Percentiles rank a stretch among this genome's conserved stretches.
These are phyloP conservation scores for Miamiensis avidus DNA, from an alignment of 169 alveolate species.

Conservation along the genomic window DNA sequence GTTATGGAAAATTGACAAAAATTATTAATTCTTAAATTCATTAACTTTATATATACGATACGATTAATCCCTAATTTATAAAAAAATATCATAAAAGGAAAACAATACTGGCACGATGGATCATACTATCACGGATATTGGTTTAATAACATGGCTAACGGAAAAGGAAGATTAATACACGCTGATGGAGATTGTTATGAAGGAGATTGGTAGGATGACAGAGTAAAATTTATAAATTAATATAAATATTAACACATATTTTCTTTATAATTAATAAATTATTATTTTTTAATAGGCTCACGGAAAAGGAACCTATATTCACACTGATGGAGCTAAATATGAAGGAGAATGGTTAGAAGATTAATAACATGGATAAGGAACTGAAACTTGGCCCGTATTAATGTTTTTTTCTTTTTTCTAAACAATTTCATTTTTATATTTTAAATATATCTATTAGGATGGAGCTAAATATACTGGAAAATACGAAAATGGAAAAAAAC, in stretches of 20 bases:
- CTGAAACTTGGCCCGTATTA: not conserved
- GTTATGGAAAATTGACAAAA: too few species aligned
- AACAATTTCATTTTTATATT: too few species aligned
- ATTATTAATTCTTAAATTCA: too few species aligned
- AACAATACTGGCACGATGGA: constrained; percentile 66
- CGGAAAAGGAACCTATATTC: constrained; percentile 21
- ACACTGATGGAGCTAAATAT: constrained; percentile 27
- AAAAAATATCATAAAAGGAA: not conserved
- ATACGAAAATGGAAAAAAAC: constrained; percentile 1
- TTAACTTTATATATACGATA: too few species aligned
- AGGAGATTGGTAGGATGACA: constrained; percentile 60
- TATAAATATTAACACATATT: not conserved
- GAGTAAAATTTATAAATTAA: constrained; percentile 4
- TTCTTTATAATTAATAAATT: too few species aligned
- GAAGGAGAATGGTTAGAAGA: constrained; percentile 37
- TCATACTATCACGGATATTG: constrained; percentile 61
- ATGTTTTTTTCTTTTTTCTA: too few species aligned
- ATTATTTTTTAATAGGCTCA: constrained; percentile 2
- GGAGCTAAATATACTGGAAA: not conserved
- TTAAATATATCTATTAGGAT: not conserved
- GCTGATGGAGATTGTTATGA: constrained; percentile 63
- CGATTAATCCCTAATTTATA: too few species aligned
- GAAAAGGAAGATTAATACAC: constrained; percentile 61
- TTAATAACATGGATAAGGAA: constrained; percentile 21
- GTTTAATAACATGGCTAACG: constrained; percentile 49